Conservation (phyloP, 2,329 filamentous ascomycete species). For the Fusarium sp. region DNA sequence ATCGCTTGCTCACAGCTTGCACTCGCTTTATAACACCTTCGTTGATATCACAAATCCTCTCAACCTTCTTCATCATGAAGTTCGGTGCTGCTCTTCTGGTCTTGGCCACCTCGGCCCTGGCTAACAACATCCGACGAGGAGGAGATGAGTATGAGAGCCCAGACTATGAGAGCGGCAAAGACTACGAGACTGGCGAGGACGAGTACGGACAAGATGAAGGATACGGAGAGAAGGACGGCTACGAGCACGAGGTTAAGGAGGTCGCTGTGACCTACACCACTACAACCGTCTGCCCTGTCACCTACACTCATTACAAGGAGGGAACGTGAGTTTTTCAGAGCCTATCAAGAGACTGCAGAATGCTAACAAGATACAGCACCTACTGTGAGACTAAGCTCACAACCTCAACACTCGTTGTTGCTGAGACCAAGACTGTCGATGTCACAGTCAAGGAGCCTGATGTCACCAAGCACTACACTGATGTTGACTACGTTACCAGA, state of each 20-base stretch:
- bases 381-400: conserved; percentile 57
- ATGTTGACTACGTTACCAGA: conserved; percentile 55
- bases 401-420: conserved; percentile 58
- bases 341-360: not conserved
- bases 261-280: conserved; percentile 54
- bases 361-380: conserved; percentile 49
- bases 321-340: conserved; percentile 53
- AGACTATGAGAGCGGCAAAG: conserved; percentile 17
- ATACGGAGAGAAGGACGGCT: conserved; percentile 5
- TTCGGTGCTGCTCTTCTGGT: conserved; percentile 41
- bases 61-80: conserved; percentile 41
- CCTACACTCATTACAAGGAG: conserved; percentile 54
- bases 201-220: conserved; percentile 17
- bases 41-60: conserved; percentile 21
- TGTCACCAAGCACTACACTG: conserved; percentile 50
- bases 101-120: conserved; percentile 44
- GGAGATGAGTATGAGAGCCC: conserved; percentile 28
- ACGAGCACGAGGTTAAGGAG: conserved; percentile 26
- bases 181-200: conserved; percentile 20
- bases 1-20: conserved; percentile 38
- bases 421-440: conserved; percentile 54
- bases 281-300: conserved; percentile 60
- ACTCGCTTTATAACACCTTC: conserved; percentile 34
- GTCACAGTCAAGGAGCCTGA: conserved; percentile 51
- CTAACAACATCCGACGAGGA: conserved; percentile 38